Conservation (phyloP, 208 protist genomes). For the Leishmania arabica region DNA sequence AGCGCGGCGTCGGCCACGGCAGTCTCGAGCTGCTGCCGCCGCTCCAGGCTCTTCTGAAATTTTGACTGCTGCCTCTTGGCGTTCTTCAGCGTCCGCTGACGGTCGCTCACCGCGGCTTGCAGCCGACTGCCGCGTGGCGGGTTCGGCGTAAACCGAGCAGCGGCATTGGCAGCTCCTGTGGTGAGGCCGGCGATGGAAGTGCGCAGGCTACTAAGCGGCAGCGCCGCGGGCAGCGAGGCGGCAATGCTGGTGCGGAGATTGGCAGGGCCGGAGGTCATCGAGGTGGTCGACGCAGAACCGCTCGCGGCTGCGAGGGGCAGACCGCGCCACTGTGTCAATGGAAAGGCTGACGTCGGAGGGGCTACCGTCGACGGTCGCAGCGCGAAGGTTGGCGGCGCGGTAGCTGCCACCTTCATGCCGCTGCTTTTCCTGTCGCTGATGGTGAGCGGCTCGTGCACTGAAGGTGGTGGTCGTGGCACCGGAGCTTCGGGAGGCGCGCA, state of each 20-base stretch:
- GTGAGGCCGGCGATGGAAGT: not conserved
- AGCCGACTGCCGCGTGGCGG: slow-evolving; percentile 9
- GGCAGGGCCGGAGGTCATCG: not conserved
- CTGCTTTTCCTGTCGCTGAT: not conserved
- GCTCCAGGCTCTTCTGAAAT: slow-evolving; percentile 18
- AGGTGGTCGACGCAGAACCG: slow-evolving; percentile 12
- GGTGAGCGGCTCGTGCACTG: slow-evolving; percentile 25
- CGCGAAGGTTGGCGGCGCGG: slow-evolving; percentile 8
- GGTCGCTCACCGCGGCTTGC: slow-evolving; percentile 12
- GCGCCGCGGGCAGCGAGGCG: not conserved
- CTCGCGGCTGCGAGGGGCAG: slow-evolving; percentile 31
- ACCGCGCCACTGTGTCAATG: not conserved
- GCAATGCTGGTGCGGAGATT: not conserved
- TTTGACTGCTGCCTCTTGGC: slow-evolving; percentile 26
- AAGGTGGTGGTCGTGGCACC: not conserved
- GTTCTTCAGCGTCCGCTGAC: slow-evolving; percentile 31
- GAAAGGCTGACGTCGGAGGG: not conserved
- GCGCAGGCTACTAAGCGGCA: not conserved
- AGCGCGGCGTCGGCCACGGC: slow-evolving; percentile 54
- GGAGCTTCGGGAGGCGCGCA: not conserved
- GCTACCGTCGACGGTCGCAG: not conserved
- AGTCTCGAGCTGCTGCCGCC: slow-evolving; percentile 51
- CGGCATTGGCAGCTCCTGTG: not conserved
- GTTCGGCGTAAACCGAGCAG: not conserved
- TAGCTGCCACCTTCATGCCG: slow-evolving; percentile 20